Percentiles rank a stretch among this genome's conserved stretches.
Evolutionary conservation across 2,329 filamentous ascomycete genomes (phyloP).

Genomic region (Fusarium illudens): DNA sequence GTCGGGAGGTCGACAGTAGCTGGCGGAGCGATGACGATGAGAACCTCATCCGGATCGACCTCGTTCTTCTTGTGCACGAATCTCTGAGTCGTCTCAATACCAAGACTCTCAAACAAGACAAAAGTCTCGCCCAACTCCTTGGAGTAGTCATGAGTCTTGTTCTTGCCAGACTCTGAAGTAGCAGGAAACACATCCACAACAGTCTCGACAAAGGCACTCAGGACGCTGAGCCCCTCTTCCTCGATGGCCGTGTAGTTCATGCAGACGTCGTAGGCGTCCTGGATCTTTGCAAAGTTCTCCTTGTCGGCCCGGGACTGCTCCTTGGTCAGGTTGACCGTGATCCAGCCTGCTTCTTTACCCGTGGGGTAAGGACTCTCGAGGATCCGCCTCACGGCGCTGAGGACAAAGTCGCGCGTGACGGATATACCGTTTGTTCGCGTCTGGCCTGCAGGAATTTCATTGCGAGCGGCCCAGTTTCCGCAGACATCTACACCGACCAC

Average conservation of each 20-base stretch:
- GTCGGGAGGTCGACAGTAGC: neutral
- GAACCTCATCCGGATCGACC: constrained; percentile 3
- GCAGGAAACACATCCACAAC: constrained; percentile 18
- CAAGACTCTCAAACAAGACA: constrained; percentile 18
- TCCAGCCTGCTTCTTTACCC: constrained; percentile 52
- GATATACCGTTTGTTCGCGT: constrained; percentile 24
- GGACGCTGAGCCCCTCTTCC: constrained; percentile 62
- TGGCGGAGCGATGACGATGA: neutral
- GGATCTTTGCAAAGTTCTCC: constrained; percentile 72
- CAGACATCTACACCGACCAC: constrained; percentile 54
- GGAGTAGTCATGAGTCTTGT: neutral
- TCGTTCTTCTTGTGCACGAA: neutral
- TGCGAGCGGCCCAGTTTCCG: constrained; percentile 69
- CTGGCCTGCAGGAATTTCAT: constrained; percentile 72
- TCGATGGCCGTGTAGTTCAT: constrained; percentile 68
- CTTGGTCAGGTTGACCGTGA: constrained; percentile 21
- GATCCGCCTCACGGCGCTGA: constrained; percentile 33
- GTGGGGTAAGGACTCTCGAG: constrained; percentile 62
- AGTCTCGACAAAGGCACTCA: constrained; percentile 63
- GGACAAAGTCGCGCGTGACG: neutral
- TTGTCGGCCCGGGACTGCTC: constrained; percentile 58
- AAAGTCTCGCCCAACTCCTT: constrained; percentile 11
- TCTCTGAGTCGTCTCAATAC: constrained; percentile 17
- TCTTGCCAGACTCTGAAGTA: neutral
- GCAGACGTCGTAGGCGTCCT: constrained; percentile 71